Base-by-base conservation (phyloP, 2,329 filamentous ascomycete genomes). In the Xylaria sp. region DNA sequence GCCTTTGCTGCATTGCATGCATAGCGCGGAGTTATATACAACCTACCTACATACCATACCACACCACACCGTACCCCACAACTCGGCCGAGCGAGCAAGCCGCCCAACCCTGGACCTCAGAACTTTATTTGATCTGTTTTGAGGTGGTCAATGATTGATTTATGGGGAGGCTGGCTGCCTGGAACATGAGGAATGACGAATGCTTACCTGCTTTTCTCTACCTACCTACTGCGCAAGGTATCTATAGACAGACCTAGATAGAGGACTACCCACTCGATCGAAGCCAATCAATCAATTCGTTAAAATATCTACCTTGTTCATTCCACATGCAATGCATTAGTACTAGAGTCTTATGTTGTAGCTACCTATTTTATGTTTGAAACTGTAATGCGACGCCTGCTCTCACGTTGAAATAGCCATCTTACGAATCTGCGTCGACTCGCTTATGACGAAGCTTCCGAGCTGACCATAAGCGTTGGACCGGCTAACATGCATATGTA, bases 21-120 rank as follows among this genome's bases (percentile, higher is more conserved):
- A 42, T 42, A 67, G 64, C 68, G 61, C 53, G 64, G 60, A 64
- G 55, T 67, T 67, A 51, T 58, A 50, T 42, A 61, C 12, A 42
- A 14, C 9, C 12, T 57, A 50, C 61, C 53, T 61, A 64, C 63
- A 39, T 55, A 19, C n/a, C 54, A 42, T 21, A 45, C 55, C 55
- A 55, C 11, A 30, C 39, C 14, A 42, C 4, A 42, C 39, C 39
- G 17, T 42, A 14, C 39, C 57, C 24, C 27, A 59, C 36, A n/a
- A 57, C n/a, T 45, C 55, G 57, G n/a, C 24, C 17, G 30, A 27
- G 42, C 14, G 24, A 17, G 39, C 39, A 42, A 42, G 39, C 39
- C 12, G 4, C 2, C 34, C 7, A 36, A 17, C 11, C 39, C 39
- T 11, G 39, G 39, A 14, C 14, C 39, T 17, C 39, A 42, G 11